These are phyloP conservation scores for Heliamphora pulchella DNA, from an alignment of 179 eudicot species.

Conservation along the genomic window DNA sequence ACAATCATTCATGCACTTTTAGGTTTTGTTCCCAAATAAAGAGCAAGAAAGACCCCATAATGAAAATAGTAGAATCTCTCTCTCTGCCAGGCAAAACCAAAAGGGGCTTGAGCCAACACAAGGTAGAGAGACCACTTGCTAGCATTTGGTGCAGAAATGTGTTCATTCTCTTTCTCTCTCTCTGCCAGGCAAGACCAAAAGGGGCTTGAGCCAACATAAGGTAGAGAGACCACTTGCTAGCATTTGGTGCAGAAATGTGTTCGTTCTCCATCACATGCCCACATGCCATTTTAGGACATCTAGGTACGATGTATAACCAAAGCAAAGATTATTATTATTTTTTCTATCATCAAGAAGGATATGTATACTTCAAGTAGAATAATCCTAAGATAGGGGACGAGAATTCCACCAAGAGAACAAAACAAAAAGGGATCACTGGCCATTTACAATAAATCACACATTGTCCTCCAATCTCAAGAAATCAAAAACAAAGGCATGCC, in stretches of 20 bases:
- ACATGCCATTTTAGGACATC: constrained; percentile 2
- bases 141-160: neutral
- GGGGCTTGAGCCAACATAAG: neutral
- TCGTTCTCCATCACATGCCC: neutral
- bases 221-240: neutral
- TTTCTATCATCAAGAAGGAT: too few relatives aligned
- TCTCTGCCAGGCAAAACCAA: neutral
- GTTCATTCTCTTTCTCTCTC: neutral
- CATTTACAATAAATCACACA: too few relatives aligned
- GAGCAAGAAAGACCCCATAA: neutral
- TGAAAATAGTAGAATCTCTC: neutral
- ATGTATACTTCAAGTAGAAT: too few relatives aligned
- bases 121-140: neutral
- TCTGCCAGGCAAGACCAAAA: neutral
- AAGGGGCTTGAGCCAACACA: neutral
- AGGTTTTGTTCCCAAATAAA: neutral
- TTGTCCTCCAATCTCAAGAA: too few relatives aligned
- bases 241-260: neutral
- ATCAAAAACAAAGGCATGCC: too few relatives aligned
- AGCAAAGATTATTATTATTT: neutral
- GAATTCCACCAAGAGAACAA: too few relatives aligned
- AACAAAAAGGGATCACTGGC: too few relatives aligned
- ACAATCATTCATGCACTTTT: too few relatives aligned
- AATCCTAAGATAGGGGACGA: too few relatives aligned
- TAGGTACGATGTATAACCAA: neutral